Percentiles rank a stretch among this genome's conserved stretches.
Conservation (phyloP, 345 rosid genomes). For the Eucalyptus tenuipes region DNA sequence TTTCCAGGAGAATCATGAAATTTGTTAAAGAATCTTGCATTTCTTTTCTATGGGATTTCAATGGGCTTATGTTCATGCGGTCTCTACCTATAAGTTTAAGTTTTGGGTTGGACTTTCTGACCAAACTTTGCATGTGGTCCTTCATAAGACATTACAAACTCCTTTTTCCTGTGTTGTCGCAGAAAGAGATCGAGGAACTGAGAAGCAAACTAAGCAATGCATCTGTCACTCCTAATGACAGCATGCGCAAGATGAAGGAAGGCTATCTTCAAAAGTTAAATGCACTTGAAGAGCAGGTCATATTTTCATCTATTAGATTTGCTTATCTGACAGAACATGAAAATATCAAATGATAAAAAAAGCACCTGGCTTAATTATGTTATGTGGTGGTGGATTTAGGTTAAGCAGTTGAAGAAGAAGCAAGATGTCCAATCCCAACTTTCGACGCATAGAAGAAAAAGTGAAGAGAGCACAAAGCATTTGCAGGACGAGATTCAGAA, state of each 20-base stretch:
- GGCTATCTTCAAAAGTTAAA: conserved; percentile 41
- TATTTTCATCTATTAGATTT: not conserved
- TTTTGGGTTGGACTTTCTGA: not conserved
- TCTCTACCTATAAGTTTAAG: not conserved
- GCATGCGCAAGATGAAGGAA: conserved; percentile 30
- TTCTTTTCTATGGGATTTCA: not conserved
- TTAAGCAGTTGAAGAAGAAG: conserved; percentile 53
- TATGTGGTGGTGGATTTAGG: conserved; percentile 17
- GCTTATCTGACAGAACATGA: not conserved
- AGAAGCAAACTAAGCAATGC: conserved; percentile 29
- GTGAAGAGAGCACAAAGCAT: conserved; percentile 30
- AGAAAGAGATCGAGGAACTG: conserved; percentile 63
- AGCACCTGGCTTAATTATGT: not conserved
- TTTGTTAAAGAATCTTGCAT: not conserved
- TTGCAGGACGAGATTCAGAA: conserved; percentile 53
- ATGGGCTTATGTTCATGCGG: not conserved
- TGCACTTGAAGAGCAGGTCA: conserved; percentile 47
- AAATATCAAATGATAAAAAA: not conserved
- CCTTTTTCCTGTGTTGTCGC: conserved; percentile 1
- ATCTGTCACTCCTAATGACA: conserved; percentile 31
- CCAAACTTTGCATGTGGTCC: not conserved
- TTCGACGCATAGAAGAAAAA: conserved; percentile 42
- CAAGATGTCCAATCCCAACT: conserved; percentile 38
- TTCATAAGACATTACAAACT: not conserved
- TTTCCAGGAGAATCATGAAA: not conserved